Conservation (phyloP, 2,329 filamentous ascomycete genomes). For the Hypoxylon sp. region DNA sequence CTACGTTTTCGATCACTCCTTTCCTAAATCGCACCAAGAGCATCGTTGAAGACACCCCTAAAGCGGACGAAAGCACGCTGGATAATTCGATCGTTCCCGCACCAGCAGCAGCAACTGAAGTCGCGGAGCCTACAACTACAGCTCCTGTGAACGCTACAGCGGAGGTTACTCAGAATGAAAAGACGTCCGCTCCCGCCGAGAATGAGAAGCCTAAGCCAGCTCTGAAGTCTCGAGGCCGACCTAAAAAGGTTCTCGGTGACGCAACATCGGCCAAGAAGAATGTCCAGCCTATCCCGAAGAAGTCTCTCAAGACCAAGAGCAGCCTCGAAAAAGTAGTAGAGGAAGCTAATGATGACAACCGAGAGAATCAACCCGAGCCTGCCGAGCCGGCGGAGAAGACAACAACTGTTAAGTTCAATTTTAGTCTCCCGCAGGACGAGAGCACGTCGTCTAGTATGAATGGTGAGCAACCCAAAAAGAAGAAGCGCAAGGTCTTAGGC, state of each 20-base stretch:
- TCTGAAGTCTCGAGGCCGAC: conserved; percentile 62
- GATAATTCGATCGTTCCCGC: conserved; percentile 49
- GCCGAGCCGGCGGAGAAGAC: conserved; percentile 48
- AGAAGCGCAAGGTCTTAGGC: conserved; percentile 81
- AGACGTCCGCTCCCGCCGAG: conserved; percentile 43
- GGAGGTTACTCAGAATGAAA: conserved; percentile 36
- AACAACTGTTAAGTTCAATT: conserved; percentile 54
- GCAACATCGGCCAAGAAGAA: conserved; percentile 64
- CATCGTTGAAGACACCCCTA: conserved; percentile 61
- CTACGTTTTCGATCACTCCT: conserved; percentile 92
- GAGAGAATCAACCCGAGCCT: conserved; percentile 53
- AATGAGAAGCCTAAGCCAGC: conserved; percentile 50
- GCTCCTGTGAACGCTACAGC: conserved; percentile 18
- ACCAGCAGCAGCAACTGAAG: conserved; percentile 36
- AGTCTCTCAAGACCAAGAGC: conserved; percentile 55
- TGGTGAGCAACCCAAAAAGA: conserved; percentile 67
- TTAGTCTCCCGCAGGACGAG: conserved; percentile 49
- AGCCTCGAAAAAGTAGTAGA: conserved; percentile 53
- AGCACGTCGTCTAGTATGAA: conserved; percentile 45
- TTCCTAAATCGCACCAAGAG: conserved; percentile 84
- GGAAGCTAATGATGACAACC: conserved; percentile 53
- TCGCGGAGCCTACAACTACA: conserved; percentile 34
- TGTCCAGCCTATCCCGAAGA: conserved; percentile 54
- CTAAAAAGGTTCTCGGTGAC: conserved; percentile 64
- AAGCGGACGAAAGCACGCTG: conserved; percentile 49